Percentiles rank a stretch among this genome's conserved stretches.
Conservation (phyloP, 345 rosid species). For the Aquilaria sinensis region DNA sequence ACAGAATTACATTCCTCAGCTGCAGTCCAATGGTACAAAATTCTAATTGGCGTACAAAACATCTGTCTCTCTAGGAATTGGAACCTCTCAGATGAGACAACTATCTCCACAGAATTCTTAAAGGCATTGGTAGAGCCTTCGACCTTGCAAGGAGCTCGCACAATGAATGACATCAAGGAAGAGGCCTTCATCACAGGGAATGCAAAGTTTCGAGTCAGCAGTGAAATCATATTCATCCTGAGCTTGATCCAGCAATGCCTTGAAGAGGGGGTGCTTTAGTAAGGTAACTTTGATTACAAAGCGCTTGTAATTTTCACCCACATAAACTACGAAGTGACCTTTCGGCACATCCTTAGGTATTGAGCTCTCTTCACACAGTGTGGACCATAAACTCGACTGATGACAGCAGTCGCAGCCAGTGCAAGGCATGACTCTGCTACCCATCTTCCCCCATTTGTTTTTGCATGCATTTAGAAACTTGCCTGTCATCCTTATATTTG, state of each 20-base stretch:
- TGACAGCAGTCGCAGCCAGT: slow-evolving; percentile 36
- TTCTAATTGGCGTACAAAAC: no score
- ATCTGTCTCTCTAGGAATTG: slow-evolving; percentile 25
- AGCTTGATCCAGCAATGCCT: slow-evolving; percentile 71
- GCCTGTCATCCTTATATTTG: slow-evolving; percentile 22
- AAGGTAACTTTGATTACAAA: slow-evolving; percentile 62
- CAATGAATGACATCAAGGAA: slow-evolving; percentile 71
- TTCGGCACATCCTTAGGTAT: slow-evolving; percentile 84
- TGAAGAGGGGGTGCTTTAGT: slow-evolving; percentile 73
- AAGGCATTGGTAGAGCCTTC: slow-evolving; percentile 29
- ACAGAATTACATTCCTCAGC: no score
- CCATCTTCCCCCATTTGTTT: slow-evolving; percentile 52
- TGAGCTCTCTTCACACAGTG: slow-evolving; percentile 26
- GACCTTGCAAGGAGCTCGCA: slow-evolving; percentile 36
- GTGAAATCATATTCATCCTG: slow-evolving; percentile 61
- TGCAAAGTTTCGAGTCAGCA: slow-evolving; percentile 57
- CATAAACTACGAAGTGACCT: slow-evolving; percentile 79
- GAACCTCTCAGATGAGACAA: slow-evolving; percentile 5
- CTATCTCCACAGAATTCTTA: slow-evolving; percentile 8
- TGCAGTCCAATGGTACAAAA: no score
- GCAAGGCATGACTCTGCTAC: slow-evolving; percentile 37
- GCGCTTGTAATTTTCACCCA: slow-evolving; percentile 61
- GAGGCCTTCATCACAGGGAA: slow-evolving; percentile 72
- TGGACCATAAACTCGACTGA: slow-evolving; percentile 4
- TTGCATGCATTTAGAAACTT: slow-evolving; percentile 36